Evolutionary conservation across 2,329 filamentous ascomycete genomes (phyloP), one percentile per base, ranked within the genome.

Genomic region (Scopulariopsis brevicaulis): DNA sequence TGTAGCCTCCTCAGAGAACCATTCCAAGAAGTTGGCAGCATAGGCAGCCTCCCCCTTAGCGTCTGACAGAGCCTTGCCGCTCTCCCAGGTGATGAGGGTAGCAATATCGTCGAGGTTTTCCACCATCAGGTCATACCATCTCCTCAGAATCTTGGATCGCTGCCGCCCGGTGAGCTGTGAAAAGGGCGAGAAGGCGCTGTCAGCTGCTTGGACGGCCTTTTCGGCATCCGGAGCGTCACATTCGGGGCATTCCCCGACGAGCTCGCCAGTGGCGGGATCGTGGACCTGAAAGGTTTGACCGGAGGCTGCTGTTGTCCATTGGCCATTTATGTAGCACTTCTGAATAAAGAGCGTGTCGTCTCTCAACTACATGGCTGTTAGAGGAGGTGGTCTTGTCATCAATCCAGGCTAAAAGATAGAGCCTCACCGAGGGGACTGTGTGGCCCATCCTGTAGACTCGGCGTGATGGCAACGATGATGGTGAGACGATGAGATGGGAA

Each of bases 1-100:
- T 2, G 87, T 86, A 2, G 88, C 88, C 73, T 91, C 88, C 69
- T 90, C 89, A 61, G 81, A 83, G 70, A 91, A 92, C 88, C 88
- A 92, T 70, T 90, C 86, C 61, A 90, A 82, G 70, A 90, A 92
- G 69, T 78, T 84, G 59, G 87, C 84, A 10, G 87, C 87, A 65
- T 91, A 91, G 40, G 77, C 75, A 7, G 85, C 82, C 73, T 92
- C 88, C 43, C 84, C 85, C 67, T 82, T 83, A 37, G 88, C 85
- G 67, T 92, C 88, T 34, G 87, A 83, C 32, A 88, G 67, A 1
- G 90, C 89, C 76, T 96, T 89, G 58, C 86, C 86, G 62, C 88
- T 89, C 71, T 89, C 86, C 73, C 82, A 82, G 24, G 84, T 87
- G 66, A 89, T 85, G 60, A 89, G 73, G 59, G 73, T 82, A 1